These are phyloP conservation scores for Wolfiporia cocos DNA, from an alignment of 1,284 basidiomycete species.

Conservation along the genomic window DNA sequence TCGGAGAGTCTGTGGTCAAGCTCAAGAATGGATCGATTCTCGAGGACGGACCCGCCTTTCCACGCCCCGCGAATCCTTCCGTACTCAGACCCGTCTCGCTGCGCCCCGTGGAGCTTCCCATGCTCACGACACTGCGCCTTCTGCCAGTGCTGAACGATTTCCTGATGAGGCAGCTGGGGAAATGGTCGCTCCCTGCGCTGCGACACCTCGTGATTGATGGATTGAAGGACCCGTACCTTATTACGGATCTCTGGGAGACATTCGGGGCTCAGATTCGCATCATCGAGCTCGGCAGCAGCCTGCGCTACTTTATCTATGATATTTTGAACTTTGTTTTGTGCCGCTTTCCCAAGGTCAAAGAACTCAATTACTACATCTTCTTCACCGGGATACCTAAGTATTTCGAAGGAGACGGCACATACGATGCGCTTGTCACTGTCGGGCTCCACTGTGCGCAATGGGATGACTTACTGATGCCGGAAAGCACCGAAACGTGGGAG, in stretches of 20 bases:
- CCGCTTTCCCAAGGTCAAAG: slow-evolving; percentile 38
- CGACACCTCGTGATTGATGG: slow-evolving; percentile 40
- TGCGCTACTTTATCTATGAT: slow-evolving; percentile 45
- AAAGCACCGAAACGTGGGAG: slow-evolving; percentile 31
- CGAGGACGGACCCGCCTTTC: too few species aligned
- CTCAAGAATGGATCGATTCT: too few species aligned
- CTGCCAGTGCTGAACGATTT: slow-evolving; percentile 40
- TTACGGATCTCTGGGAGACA: slow-evolving; percentile 37
- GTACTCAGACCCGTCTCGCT: slow-evolving; percentile 19
- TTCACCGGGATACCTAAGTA: slow-evolving; percentile 37
- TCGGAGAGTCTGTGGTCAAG: slow-evolving; percentile 45
- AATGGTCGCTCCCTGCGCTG: slow-evolving; percentile 51
- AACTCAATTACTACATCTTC: slow-evolving; percentile 51
- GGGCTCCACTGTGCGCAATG: slow-evolving; percentile 45
- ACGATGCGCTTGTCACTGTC: slow-evolving; percentile 33
- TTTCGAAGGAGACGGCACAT: slow-evolving; percentile 22
- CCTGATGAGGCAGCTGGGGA: slow-evolving; percentile 41
- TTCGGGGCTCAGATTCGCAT: slow-evolving; percentile 45
- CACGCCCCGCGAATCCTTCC: too few species aligned
- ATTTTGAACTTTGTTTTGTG: slow-evolving; percentile 39
- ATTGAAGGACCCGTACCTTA: slow-evolving; percentile 27
- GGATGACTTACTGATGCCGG: slow-evolving; percentile 32
- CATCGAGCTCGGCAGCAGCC: slow-evolving; percentile 50
- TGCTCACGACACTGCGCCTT: slow-evolving; percentile 49
- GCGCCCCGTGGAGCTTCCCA: slow-evolving; percentile 24